These are phyloP conservation scores for Paralagenidium karlingii DNA, from an alignment of 352 stramenopile genomes.

Conservation along the genomic window DNA sequence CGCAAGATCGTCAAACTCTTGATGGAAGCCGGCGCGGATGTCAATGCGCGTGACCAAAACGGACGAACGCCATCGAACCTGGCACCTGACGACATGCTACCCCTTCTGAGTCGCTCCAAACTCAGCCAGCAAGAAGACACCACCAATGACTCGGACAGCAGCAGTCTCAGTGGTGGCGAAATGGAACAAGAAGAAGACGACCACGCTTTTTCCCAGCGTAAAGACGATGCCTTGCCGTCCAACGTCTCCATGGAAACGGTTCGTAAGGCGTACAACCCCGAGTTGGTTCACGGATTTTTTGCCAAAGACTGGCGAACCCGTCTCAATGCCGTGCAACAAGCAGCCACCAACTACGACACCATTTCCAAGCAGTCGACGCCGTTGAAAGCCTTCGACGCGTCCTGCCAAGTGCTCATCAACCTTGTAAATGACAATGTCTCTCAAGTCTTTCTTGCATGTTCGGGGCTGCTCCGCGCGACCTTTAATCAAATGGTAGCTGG, in stretches of 20 bases:
- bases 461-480: slow-evolving; percentile 34
- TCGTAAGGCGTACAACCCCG: slow-evolving; percentile 29
- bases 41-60: slow-evolving; percentile 40
- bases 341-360: too few relatives aligned
- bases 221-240: slow-evolving; percentile 18
- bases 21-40: slow-evolving; percentile 50
- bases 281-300: slow-evolving; percentile 31
- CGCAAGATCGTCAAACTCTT: slow-evolving; percentile 45
- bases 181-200: slow-evolving; percentile 13
- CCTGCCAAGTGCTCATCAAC: slow-evolving; percentile 41
- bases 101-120: slow-evolving; percentile 32
- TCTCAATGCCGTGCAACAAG: slow-evolving; percentile 35
- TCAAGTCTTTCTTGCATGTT: slow-evolving; percentile 50
- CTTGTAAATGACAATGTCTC: slow-evolving; percentile 44
- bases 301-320: slow-evolving; percentile 51
- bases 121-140: slow-evolving; percentile 10
- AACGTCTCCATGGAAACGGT: slow-evolving; percentile 10
- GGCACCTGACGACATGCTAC: slow-evolving; percentile 24
- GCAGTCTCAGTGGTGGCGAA: slow-evolving; percentile 10
- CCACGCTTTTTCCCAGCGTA: slow-evolving; percentile 9
- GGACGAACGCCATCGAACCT: slow-evolving; percentile 56
- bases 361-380: too few relatives aligned
- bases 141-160: slow-evolving; percentile 9
- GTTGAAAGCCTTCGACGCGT: slow-evolving; percentile 47
- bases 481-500: slow-evolving; percentile 45